Base-by-base conservation (phyloP, 2,329 filamentous ascomycete species). In the Bipolaris sorokiniana region DNA sequence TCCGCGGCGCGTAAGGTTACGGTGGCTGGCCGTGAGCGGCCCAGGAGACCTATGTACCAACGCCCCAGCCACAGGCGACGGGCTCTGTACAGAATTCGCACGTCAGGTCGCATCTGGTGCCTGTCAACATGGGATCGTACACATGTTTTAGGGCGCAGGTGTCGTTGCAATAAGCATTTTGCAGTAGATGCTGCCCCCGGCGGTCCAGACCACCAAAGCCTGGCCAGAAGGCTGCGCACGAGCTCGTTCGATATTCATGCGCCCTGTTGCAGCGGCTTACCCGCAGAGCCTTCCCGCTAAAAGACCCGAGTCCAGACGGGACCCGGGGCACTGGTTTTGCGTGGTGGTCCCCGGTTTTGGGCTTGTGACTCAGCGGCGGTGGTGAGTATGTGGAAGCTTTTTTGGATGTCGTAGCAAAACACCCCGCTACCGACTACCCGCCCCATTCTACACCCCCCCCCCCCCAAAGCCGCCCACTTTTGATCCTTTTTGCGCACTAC, bases 101-200 rank as follows among this genome's bases (percentile, higher is more conserved):
- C 6, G 26, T 45, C 26, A 31, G 18, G 42, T 15, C 2, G 26
- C 42, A 11, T 4, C 16, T 16, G 26, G 42, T 7, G n/a, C 5
- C 9, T 26, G 31, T 16, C 23, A 26, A 20, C 7, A 2, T 10
- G 23, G 16, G 23, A 33, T 31, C 33, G 42, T 16, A 11, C n/a
- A 28, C 42, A 31, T 45, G 23, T 23, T 20, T 22, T 20, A 20
- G 26, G 45, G 28, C 45, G 15, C 33, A 20, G 42, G 48, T 66
- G 73, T 74, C 67, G 73, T 76, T 53, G 63, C 65, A 71, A 69
- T 73, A 76, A 76, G 73, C 72, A 68, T 74, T 71, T 55, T 52
- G 60, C 61, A 61, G 58, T 53, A 56, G 49, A 56, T 50, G 52
- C 47, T 55, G 54, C 59, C 61, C 57, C 57, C 64, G 59, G 58